phyloP scores from a whole-genome alignment of 495 filamentous ascomycete genomes.

The Extremus antarcticus region DNA sequence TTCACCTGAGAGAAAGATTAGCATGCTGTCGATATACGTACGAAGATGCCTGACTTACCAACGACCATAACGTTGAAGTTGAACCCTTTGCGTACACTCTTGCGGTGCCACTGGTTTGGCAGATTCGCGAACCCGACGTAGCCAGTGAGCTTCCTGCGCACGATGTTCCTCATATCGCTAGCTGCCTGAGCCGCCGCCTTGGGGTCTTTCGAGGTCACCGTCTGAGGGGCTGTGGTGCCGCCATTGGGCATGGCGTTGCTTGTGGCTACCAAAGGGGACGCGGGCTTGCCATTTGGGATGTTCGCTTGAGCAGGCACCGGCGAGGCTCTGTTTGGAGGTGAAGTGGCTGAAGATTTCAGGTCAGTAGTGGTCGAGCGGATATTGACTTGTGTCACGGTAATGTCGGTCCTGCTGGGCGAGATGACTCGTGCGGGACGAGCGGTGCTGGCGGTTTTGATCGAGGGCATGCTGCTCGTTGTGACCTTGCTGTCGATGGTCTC shows the following conservation, averaged over 20 bases:
- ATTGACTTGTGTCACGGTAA: background rate
- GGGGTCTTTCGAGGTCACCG: conserved; percentile 70
- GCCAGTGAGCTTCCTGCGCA: conserved; percentile 93
- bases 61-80: conserved; percentile 99
- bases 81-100: conserved; percentile 99
- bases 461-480: background rate
- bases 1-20: conserved; percentile 56
- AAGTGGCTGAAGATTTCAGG: conserved; percentile 12
- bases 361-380: background rate
- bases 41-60: conserved; percentile 48
- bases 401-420: background rate
- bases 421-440: background rate
- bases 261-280: conserved; percentile 46
- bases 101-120: conserved; percentile 99
- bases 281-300: conserved; percentile 42
- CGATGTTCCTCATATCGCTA: conserved; percentile 90
- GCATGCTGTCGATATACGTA: background rate
- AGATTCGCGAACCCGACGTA: conserved; percentile 98
- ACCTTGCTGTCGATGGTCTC: background rate
- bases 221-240: conserved; percentile 42
- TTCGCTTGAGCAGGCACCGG: conserved; percentile 22
- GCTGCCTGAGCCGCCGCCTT: conserved; percentile 67
- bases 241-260: conserved; percentile 52
- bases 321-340: conserved; percentile 27
- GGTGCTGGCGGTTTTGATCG: background rate